Evolutionary conservation across 768 basidiomycete genomes (phyloP), one percentile per base, ranked within the genome.

Genomic region (Leccinum fibrillosum): DNA sequence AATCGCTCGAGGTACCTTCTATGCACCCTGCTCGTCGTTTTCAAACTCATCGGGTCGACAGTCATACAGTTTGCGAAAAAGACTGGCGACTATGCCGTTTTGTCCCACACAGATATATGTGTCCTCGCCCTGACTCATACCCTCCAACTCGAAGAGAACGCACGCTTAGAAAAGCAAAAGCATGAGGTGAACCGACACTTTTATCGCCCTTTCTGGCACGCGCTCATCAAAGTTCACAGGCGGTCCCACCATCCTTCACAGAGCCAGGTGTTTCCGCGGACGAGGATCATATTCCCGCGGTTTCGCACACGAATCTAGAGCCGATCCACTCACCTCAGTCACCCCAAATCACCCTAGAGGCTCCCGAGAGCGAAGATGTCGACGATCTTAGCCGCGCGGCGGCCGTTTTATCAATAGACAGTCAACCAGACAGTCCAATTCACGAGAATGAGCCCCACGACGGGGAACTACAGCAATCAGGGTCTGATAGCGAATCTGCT

Each of bases 61-160:
- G 97, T 96, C 4, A 91, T 90, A 55, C 88, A 89, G 60, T 88
- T 86, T 74, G 92, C 97, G 4, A 96, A 94, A 79, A 92, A 92
- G 78, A 96, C 96, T 0, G 97, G 97, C 70, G 97, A 99, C 74
- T 95, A 94, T 69, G 78, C 91, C 45, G 95, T 94, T 49, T 80
- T 99, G 39, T 97, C 94, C 13, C 84, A 88, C 72, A 82, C 94
- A 13, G 97, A 99, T 85, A 72, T 99, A 44, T 88, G 89, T 65
- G 86, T 98, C 37, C 75, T 98, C 52, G 96, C 97, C 1, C 77
- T 99, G 64, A 93, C 94, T 6, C 86, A 90, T 69, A 81, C 86
- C 23, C 75, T 96, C 55, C 84, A 92, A 64, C 77, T 84, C 55
- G 79, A 80, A 68, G 81, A 77, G 37, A 78, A 78, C 58, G 57